Percentiles rank a stretch among this genome's conserved stretches.
Conservation (phyloP, 208 protist genomes). For the Wallacemonas sp. region DNA sequence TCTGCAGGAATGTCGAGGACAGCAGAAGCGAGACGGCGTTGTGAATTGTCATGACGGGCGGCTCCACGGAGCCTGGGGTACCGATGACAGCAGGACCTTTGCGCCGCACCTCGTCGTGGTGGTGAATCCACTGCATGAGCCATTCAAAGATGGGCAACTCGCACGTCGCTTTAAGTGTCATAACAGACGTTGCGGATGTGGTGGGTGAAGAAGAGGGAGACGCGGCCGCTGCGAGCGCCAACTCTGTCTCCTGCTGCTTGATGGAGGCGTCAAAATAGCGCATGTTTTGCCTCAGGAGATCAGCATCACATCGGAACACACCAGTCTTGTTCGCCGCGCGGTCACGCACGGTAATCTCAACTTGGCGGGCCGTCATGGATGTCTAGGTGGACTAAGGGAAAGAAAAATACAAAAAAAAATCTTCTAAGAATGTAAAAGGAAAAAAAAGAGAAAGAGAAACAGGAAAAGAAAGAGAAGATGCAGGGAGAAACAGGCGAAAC, state of each 20-base stretch:
- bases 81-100: neutral
- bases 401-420: neutral
- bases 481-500: neutral
- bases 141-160: conserved; percentile 69
- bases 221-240: neutral
- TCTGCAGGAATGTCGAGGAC: conserved; percentile 69
- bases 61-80: conserved; percentile 19
- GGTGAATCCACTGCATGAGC: conserved; percentile 60
- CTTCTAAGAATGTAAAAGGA: neutral
- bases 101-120: conserved; percentile 4
- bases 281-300: conserved; percentile 53
- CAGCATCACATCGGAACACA: conserved; percentile 47
- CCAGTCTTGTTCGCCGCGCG: conserved; percentile 30
- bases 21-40: conserved; percentile 73
- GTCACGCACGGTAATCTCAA: conserved; percentile 70
- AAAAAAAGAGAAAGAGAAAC: neutral
- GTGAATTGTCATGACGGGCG: conserved; percentile 32
- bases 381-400: neutral
- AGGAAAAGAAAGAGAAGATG: too few species aligned
- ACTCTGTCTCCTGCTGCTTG: conserved; percentile 32
- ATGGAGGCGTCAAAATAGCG: conserved; percentile 67
- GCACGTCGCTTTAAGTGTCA: conserved; percentile 69
- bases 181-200: neutral
- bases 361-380: neutral
- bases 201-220: neutral